Evolutionary conservation across 352 stramenopile species (phyloP), one percentile per base, ranked within the genome.

Genomic region (Phytophthora citrophthora): DNA sequence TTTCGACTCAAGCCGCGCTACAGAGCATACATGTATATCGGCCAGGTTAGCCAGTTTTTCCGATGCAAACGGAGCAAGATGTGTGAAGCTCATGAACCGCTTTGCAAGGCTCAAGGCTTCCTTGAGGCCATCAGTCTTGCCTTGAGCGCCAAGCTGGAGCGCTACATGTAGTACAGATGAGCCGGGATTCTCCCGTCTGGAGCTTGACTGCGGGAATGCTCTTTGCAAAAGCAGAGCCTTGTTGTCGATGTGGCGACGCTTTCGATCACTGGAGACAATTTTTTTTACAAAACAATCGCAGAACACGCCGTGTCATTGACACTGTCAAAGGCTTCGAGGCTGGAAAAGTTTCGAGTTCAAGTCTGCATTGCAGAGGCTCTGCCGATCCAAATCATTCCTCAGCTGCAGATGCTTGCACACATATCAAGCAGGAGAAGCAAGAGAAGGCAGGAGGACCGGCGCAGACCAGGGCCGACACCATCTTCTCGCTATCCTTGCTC

Each of bases 301-400:
- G 50, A 68, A 68, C 63, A 71, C 50, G 63, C 63, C 24, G 18
- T 61, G 18, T 38, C n/a, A n/a, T n/a, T n/a, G n/a, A n/a, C n/a
- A n/a, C n/a, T n/a, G n/a, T n/a, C 24, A 43, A 53, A 71, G 56
- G 18, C 18, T 2, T 13, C n/a, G 59, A 16, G 34, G 23, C 15
- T 20, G 13, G 1, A 34, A 51, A 47, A 58, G 5, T 64, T 50
- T 52, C 45, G 46, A 34, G 29, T 34, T 34, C 29, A 34, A 34
- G 29, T 34, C 29, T 34, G 29, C 29, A 34, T 13, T 34, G 27
- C 49, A 9, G 34, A 40, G 46, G 29, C 46, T 58, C 39, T 38
- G 61, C 51, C 48, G 38, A 64, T 54, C 49, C 55, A 67, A 70
- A 67, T 70, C 66, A 58, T 56, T 71, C 50, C 41, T 40, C 66